phyloP scores from a whole-genome alignment of 192 early-diverging fungal species.

The Diversispora epigaea region DNA sequence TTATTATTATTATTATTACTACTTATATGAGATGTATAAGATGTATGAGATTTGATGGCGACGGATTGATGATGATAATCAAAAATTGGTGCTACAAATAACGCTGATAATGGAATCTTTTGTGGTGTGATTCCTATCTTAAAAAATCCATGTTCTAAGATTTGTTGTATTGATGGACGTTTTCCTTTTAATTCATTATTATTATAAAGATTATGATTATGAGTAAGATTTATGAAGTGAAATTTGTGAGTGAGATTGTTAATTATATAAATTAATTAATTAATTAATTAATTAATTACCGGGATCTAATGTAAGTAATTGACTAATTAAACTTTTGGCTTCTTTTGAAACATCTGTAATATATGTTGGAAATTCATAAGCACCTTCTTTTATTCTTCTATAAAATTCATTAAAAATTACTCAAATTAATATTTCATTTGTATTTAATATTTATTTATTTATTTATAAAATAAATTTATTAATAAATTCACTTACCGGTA shows the following conservation, averaged over 20 bases:
- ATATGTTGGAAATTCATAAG: slow-evolving; percentile 12
- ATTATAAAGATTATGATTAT: not conserved
- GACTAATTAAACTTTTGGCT: slow-evolving; percentile 66
- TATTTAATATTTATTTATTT: too few relatives aligned
- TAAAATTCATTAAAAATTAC: not conserved
- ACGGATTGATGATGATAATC: not conserved
- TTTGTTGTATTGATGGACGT: slow-evolving; percentile 6
- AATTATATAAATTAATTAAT: not conserved
- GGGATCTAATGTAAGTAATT: slow-evolving; percentile 69
- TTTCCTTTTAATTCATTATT: slow-evolving; percentile 1
- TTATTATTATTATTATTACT: not conserved
- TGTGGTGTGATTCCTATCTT: not conserved
- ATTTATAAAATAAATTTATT: too few relatives aligned
- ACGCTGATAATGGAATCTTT: not conserved
- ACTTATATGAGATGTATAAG: not conserved
- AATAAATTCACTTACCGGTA: slow-evolving; percentile 59
- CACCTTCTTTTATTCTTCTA: slow-evolving; percentile 58
- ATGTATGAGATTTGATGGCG: not conserved
- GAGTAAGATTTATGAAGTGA: not conserved
- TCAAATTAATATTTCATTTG: too few relatives aligned
- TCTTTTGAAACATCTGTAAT: slow-evolving; percentile 20
- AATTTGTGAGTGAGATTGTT: not conserved
- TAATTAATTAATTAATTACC: slow-evolving; percentile 33
- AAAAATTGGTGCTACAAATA: not conserved
- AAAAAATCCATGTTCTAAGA: slow-evolving; percentile 11